These are phyloP conservation scores for Pholiota molesta DNA, from an alignment of 768 basidiomycete genomes.

Conservation along the genomic window DNA sequence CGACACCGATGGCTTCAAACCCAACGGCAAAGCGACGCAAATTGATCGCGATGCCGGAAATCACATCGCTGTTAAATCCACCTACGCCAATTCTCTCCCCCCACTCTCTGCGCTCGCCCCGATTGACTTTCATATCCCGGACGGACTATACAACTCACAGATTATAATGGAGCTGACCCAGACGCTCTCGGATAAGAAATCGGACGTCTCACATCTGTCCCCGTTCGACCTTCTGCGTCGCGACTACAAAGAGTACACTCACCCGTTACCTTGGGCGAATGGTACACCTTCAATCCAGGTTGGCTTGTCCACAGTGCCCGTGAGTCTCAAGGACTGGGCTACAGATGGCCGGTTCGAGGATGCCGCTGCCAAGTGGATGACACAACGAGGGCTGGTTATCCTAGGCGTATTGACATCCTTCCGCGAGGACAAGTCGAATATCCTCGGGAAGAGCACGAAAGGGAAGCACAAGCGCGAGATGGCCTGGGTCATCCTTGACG, in stretches of 20 bases:
- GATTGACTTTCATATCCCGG: constrained; percentile 28
- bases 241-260: constrained; percentile 92
- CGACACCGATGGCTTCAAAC: constrained; percentile 82
- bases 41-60: constrained; percentile 66
- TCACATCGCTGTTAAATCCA: constrained; percentile 65
- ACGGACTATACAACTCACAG: constrained; percentile 38
- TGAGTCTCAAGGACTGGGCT: constrained; percentile 63
- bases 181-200: constrained; percentile 60
- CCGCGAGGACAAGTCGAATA: constrained; percentile 42
- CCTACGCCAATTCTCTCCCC: constrained; percentile 59
- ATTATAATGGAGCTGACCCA: constrained; percentile 52
- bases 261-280: constrained; percentile 47
- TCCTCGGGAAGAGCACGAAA: constrained; percentile 32
- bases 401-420: constrained; percentile 85
- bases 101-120: constrained; percentile 52
- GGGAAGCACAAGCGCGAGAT: constrained; percentile 68
- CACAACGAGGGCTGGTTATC: constrained; percentile 60
- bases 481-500: constrained; percentile 62
- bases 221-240: constrained; percentile 82
- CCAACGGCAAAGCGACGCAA: constrained; percentile 73
- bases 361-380: constrained; percentile 59
- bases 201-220: constrained; percentile 64
- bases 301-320: constrained; percentile 84
- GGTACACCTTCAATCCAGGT: constrained; percentile 49
- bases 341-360: constrained; percentile 43